A percentile compares a stretch with the other conserved stretches of the same genome.
Conservation (phyloP, 345 rosid species). For the Dipteronia sinensis region DNA sequence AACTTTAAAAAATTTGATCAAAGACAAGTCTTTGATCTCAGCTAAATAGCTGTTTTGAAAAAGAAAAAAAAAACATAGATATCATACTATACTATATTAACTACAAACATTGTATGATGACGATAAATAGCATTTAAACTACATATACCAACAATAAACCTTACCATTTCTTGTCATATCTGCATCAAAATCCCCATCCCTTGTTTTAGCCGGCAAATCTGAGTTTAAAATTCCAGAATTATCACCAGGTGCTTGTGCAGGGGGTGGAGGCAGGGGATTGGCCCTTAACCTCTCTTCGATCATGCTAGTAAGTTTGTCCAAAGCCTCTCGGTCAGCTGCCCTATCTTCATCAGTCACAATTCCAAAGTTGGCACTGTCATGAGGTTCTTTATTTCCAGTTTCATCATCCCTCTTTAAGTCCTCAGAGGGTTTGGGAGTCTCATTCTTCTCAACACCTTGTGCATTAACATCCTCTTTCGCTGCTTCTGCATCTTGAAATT, state of each 20-base stretch:
- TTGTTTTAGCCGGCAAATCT: constrained; percentile 60
- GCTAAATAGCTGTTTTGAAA: background rate
- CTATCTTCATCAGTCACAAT: constrained; percentile 82
- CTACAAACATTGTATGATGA: background rate
- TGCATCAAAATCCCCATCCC: constrained; percentile 65
- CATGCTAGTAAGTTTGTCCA: constrained; percentile 65
- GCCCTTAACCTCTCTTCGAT: constrained; percentile 83
- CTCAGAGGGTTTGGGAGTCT: constrained; percentile 37
- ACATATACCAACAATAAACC: constrained; percentile 16
- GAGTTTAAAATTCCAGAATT: constrained; percentile 44
- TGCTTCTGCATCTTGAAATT: constrained; percentile 41
- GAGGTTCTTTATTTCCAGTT: constrained; percentile 53
- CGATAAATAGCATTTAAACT: background rate
- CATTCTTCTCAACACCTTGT: constrained; percentile 44
- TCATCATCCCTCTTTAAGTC: constrained; percentile 55
- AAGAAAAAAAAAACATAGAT: background rate
- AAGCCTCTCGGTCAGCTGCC: constrained; percentile 72
- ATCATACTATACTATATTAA: background rate
- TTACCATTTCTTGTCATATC: constrained; percentile 57
- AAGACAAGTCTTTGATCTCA: background rate
- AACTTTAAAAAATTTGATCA: background rate
- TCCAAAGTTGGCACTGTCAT: constrained; percentile 65
- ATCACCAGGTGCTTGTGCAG: constrained; percentile 56
- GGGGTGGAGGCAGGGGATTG: constrained; percentile 92
- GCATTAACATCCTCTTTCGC: constrained; percentile 52